Evolutionary conservation across 1,284 basidiomycete species (phyloP).

Genomic region (Cutaneotrichosporon sp.): DNA sequence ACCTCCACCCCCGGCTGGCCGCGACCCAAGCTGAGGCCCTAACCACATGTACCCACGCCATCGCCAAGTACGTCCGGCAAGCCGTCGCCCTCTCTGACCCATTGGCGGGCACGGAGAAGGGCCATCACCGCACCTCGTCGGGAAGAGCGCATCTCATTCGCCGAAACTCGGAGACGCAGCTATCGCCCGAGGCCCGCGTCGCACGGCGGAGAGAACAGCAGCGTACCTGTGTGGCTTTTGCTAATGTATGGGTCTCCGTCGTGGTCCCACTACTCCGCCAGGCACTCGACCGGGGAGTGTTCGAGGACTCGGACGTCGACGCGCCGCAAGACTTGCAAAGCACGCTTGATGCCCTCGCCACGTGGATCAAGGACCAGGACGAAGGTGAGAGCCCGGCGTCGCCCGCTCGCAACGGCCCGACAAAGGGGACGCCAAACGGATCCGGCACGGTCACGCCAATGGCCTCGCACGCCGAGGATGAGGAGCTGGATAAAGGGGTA

Average conservation of each 20-base stretch:
- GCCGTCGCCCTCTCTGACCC: constrained; percentile 17
- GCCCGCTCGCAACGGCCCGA: neutral
- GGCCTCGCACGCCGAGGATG: neutral
- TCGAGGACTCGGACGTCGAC: constrained; percentile 49
- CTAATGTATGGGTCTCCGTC: constrained; percentile 52
- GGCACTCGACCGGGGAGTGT: constrained; percentile 69
- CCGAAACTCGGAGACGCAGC: constrained; percentile 31
- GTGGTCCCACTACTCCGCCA: constrained; percentile 64
- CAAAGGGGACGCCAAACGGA: neutral
- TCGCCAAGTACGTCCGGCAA: constrained; percentile 53
- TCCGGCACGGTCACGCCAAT: neutral
- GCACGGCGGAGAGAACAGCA: constrained; percentile 43
- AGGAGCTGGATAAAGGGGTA: neutral
- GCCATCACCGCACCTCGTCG: constrained; percentile 25
- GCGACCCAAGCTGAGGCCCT: constrained; percentile 56
- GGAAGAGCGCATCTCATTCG: constrained; percentile 26
- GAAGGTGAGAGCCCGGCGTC: constrained; percentile 7
- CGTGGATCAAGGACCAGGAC: constrained; percentile 23
- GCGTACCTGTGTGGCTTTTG: constrained; percentile 56
- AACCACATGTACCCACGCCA: constrained; percentile 30
- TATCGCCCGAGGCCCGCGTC: constrained; percentile 31
- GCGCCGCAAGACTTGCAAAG: constrained; percentile 10
- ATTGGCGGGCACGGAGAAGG: neutral
- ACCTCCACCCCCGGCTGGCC: constrained; percentile 54
- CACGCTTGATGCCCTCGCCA: constrained; percentile 16